Evolutionary conservation across 1,139 yeast species (phyloP).

Genomic region (Pichia sp.): DNA sequence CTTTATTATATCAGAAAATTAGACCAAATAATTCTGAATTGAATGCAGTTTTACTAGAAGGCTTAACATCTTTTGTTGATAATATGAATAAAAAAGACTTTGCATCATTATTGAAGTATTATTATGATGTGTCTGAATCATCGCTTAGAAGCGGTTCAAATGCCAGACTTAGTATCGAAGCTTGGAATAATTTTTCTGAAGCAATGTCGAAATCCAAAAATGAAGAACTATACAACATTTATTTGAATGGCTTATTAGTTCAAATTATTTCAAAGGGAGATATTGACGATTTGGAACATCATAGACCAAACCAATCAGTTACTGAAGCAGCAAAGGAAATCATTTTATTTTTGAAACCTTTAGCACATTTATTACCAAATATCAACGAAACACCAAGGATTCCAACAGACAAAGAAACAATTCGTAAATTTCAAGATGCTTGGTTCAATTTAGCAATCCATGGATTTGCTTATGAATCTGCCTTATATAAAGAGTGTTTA

Average conservation of each 20-base stretch:
- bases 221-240: conserved; percentile 47
- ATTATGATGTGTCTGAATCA: conserved; percentile 29
- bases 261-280: conserved; percentile 76
- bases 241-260: conserved; percentile 59
- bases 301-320: conserved; percentile 73
- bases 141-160: conserved; percentile 32
- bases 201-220: conserved; percentile 29
- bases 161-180: conserved; percentile 36
- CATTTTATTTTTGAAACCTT: conserved; percentile 58
- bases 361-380: conserved; percentile 68
- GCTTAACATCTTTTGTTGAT: conserved; percentile 54
- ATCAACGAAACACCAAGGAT: conserved; percentile 38
- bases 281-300: conserved; percentile 71
- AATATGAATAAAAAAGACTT: conserved; percentile 57
- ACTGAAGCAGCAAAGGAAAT: conserved; percentile 73
- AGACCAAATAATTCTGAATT: conserved; percentile 29
- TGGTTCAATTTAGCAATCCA: conserved; percentile 96
- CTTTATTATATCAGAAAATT: conserved; percentile 80
- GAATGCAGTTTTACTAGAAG: conserved; percentile 41
- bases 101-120: conserved; percentile 43
- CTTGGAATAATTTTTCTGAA: conserved; percentile 50
- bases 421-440: conserved; percentile 68
- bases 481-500: conserved; percentile 42
- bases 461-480: conserved; percentile 66
- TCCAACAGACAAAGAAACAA: conserved; percentile 40